Evolutionary conservation across 345 rosid genomes (phyloP).

Genomic region (Erodium maritimum): DNA sequence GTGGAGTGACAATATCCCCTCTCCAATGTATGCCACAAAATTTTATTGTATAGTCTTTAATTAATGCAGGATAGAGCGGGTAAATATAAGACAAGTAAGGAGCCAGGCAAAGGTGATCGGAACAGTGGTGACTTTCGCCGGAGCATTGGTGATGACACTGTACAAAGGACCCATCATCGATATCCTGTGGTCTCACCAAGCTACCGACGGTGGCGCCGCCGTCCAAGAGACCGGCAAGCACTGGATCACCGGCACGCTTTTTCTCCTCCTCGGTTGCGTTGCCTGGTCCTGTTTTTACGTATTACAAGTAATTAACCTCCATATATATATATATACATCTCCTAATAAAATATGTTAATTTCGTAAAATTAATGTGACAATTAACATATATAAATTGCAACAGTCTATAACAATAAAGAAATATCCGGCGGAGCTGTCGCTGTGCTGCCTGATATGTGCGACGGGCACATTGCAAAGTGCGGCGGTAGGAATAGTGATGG

Average conservation of each 20-base stretch:
- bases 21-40: no score
- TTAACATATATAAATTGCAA: background rate
- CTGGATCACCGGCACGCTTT: constrained; percentile 50
- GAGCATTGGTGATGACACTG: constrained; percentile 60
- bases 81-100: constrained; percentile 30
- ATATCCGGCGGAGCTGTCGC: constrained; percentile 54
- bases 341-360: no score
- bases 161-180: constrained; percentile 57
- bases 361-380: no score
- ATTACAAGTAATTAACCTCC: constrained; percentile 41
- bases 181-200: constrained; percentile 19
- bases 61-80: constrained; percentile 34
- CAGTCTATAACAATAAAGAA: constrained; percentile 53
- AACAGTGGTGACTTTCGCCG: constrained; percentile 47
- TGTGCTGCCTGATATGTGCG: constrained; percentile 50
- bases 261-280: constrained; percentile 53
- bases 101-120: constrained; percentile 57
- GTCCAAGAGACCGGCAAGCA: constrained; percentile 25
- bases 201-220: constrained; percentile 9
- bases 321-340: no score
- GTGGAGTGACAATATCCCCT: no score
- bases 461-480: constrained; percentile 49
- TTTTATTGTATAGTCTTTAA: no score
- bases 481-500: constrained; percentile 31
- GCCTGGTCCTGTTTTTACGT: constrained; percentile 66